Conservation (phyloP, 2,329 filamentous ascomycete species). For the Bipolaris bicolor region DNA sequence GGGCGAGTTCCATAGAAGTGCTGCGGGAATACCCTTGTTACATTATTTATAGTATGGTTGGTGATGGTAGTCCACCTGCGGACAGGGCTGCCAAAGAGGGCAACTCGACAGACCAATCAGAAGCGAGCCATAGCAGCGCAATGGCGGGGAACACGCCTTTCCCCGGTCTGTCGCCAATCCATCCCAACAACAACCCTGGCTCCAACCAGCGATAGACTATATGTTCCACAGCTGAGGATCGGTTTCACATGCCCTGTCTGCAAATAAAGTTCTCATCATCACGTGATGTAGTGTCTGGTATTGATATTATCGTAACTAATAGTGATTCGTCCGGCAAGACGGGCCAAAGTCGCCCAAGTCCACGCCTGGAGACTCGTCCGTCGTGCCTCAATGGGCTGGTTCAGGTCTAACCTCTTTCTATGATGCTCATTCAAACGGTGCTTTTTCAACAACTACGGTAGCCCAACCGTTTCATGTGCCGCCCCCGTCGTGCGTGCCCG, state of each 20-base stretch:
- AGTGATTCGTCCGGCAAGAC: conserved; percentile 5
- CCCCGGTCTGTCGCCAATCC: neutral
- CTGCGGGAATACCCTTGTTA: neutral
- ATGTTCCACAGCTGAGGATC: neutral
- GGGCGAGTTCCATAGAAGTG: neutral
- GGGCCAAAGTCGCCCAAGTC: neutral
- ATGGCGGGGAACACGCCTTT: no score
- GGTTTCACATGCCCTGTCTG: neutral
- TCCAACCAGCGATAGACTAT: neutral
- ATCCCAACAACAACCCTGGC: neutral
- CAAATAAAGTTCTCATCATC: no score
- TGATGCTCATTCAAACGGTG: neutral
- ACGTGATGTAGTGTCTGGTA: neutral
- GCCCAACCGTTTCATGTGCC: conserved; percentile 13
- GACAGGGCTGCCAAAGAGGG: neutral
- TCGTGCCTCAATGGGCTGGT: conserved; percentile 2
- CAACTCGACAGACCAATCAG: neutral
- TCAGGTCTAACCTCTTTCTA: conserved; percentile 6
- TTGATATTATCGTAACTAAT: conserved; percentile 13
- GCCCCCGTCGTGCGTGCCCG: conserved; percentile 5
- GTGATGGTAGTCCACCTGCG: neutral
- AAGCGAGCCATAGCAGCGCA: neutral
- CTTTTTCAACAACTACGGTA: conserved; percentile 4
- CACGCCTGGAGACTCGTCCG: neutral
- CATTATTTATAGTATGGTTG: neutral